Base-by-base conservation (phyloP, 345 rosid genomes). In the Aegle marmelos region DNA sequence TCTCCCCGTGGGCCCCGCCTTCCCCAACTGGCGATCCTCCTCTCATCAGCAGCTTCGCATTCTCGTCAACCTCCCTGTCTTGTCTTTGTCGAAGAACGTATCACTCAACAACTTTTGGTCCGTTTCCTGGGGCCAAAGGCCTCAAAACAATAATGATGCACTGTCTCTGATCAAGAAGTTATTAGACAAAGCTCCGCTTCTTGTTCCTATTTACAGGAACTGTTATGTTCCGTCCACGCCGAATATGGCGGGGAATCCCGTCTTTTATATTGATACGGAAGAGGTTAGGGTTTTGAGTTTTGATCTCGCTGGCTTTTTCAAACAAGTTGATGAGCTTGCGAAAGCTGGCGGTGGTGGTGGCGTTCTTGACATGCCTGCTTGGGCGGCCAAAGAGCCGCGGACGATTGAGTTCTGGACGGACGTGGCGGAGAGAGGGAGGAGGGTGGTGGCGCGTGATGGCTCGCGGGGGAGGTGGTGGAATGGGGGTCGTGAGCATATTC, bases 1-100 rank as follows among this genome's bases (percentile, higher is more conserved):
- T 60, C 88, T 95, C 63, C 98, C 98, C 41, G 77, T 88, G 2
- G 93, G 91, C 22, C 80, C 89, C 69, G 82, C 82, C 69, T 95
- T 93, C 85, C 97, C 97, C 11, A 88, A 93, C 70, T 95, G 98
- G 98, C 83, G 97, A 14, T 81, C 94, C 59, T 88, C 94, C 1
- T 92, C 90, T 30, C 87, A 64, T 8, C 92, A 89, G 34, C 91
- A 91, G 73, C 93, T 93, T 70, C 85, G 75, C 33, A 31, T 87
- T 67, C 85, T 93, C 39, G 61, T 88, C 60, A 81, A 72, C 75
- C 93, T 93, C 50, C 94, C 97, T 6, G 16, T 80, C 11, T 74
- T 83, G 60, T 85, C 85, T 66, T 71, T 95, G 22, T 86, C 87
- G 10, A 90, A 87, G 63, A 81, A 82, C 73, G 78, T 93, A 59